Base-by-base conservation (phyloP, 2,329 filamentous ascomycete species). In the Sclerotinia borealis region DNA sequence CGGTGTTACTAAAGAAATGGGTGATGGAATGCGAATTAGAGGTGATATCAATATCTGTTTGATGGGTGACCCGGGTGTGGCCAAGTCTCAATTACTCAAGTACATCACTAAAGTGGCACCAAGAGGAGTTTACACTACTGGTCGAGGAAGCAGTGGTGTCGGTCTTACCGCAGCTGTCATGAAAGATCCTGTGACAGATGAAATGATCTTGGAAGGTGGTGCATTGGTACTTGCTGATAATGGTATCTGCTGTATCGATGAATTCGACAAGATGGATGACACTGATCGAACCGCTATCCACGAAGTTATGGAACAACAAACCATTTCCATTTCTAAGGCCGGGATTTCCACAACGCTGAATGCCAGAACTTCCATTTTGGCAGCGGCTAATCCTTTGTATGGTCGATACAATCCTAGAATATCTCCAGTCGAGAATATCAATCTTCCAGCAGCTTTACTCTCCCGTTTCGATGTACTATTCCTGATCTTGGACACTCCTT, bases 21-120 rank as follows among this genome's bases (percentile, higher is more conserved):
- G 92, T 59, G 95, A 99, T 73, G 95, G 95, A 65, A 98, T 99
- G 95, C 90, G 92, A 72, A 99, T 99, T 75, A 92, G 95, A 83
- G 95, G 95, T 72, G 95, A 99, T 74, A 96, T 99, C 81, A 99
- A 99, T 78, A 89, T 99, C 67, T 98, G 95, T 76, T 80, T 99
- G 73, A 99, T 99, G 95, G 95, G 95, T 83, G 95, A 99, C 74
- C 95, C 95, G 75, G 95, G 95, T 91, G 95, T 99, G 74, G 95
- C 95, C 79, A 99, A 99, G 80, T 99, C 95, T 43, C 95, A 99
- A 80, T 80, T 99, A 69, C 84, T 99, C 69, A 98, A 97, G 79
- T 99, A 99, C 76, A 98, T 99, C 75, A 92, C 92, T 68, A 98
- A 99, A 79, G 95, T 99, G 36, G 93, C 95, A 1, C 95, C 95